phyloP scores from a whole-genome alignment of 108 stramenopile genomes.

The Cyclostephanos invisitatus region DNA sequence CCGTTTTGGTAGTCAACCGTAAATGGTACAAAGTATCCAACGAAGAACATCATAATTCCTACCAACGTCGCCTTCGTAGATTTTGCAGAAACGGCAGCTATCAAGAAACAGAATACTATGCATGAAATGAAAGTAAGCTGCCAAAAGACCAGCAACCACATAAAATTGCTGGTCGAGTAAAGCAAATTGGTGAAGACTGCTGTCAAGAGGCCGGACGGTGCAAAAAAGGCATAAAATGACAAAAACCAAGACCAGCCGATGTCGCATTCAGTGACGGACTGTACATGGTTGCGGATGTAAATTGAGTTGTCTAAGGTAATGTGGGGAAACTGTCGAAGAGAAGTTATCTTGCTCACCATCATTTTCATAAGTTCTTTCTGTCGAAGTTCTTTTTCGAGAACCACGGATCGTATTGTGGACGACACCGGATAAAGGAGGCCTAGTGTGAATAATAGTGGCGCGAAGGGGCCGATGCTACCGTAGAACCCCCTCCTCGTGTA shows the following conservation, averaged over 20 bases:
- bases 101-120: constrained; percentile 58
- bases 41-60: constrained; percentile 77
- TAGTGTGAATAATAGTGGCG: constrained; percentile 48
- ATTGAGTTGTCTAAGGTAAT: neutral
- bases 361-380: constrained; percentile 91
- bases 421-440: constrained; percentile 78
- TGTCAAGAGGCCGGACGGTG: constrained; percentile 50
- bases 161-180: constrained; percentile 51
- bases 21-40: constrained; percentile 72
- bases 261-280: constrained; percentile 63
- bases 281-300: neutral
- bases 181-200: constrained; percentile 53
- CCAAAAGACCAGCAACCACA: constrained; percentile 72
- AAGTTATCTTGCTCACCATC: constrained; percentile 47
- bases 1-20: constrained; percentile 53
- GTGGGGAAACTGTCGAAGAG: neutral
- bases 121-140: constrained; percentile 38
- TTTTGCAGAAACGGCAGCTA: constrained; percentile 69
- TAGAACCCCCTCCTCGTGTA: constrained; percentile 67
- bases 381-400: constrained; percentile 71
- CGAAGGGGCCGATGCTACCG: constrained; percentile 44
- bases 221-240: constrained; percentile 59
- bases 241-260: constrained; percentile 74
- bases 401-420: constrained; percentile 61
- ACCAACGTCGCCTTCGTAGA: constrained; percentile 73